Evolutionary conservation across 2,329 filamentous ascomycete species (phyloP).

Genomic region (Hypoxylon sp.): DNA sequence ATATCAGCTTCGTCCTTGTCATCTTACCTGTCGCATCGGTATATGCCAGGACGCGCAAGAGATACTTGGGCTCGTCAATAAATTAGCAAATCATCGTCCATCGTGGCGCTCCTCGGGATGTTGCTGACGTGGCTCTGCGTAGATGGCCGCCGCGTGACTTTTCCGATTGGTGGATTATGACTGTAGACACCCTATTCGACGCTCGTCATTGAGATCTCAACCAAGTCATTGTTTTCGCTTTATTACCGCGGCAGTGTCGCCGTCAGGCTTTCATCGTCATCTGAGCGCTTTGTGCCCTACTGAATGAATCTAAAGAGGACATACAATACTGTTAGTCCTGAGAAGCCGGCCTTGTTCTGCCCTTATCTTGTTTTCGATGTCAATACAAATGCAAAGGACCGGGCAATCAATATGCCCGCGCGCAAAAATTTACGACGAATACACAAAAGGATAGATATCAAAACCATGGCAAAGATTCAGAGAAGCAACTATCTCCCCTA

Average conservation of each 20-base stretch:
- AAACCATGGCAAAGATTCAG: constrained; percentile 32
- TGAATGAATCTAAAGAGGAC: constrained; percentile 14
- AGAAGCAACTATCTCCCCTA: constrained; percentile 44
- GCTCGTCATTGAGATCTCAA: constrained; percentile 8
- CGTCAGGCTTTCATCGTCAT: constrained; percentile 17
- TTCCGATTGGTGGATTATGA: constrained; percentile 20
- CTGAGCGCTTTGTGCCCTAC: constrained; percentile 33
- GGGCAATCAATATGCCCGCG: constrained; percentile 1
- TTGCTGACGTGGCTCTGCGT: constrained; percentile 32
- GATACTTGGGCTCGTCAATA: background rate
- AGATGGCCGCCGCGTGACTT: constrained; percentile 11
- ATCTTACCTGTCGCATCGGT: background rate
- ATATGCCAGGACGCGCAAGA: background rate
- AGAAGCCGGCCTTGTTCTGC: background rate
- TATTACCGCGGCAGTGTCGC: constrained; percentile 18
- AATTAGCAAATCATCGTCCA: constrained; percentile 6
- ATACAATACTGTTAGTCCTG: constrained; percentile 9
- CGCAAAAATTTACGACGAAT: constrained; percentile 8
- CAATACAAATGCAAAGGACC: constrained; percentile 35
- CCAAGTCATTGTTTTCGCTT: constrained; percentile 18
- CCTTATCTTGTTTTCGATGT: constrained; percentile 12
- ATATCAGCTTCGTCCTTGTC: background rate
- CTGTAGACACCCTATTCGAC: constrained; percentile 25
- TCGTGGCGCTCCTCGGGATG: constrained; percentile 14
- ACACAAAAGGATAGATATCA: constrained; percentile 9